Evolutionary conservation across 371 early-diverging fungal species (phyloP), one percentile per base, ranked within the genome.

Genomic region (Saksenaea oblongispora): DNA sequence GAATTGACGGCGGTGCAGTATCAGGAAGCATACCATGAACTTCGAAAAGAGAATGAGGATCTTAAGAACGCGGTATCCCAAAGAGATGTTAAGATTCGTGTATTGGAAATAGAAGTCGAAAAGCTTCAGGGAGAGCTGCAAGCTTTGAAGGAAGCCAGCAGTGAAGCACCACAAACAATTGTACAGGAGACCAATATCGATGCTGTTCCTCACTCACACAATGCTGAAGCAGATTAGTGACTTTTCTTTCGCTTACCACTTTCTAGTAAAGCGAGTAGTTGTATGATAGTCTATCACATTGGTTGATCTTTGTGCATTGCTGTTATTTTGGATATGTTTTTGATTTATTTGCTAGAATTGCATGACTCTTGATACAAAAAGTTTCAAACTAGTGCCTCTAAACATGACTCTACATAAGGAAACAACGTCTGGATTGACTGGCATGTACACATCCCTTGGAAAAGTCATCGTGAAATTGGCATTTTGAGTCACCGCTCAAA

Each of bases 11-110:
- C 11, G 1, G 17, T 47, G 39, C 74, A 92, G 86, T 91, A 87
- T 69, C 88, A 93, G 73, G 90, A 90, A 41, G 89, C 89, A 1
- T 91, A 88, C 65, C 86, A 91, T 66, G 74, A 88, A 44, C 66
- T 92, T 18, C 83, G 84, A 34, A 89, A 92, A 65, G 94, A 95
- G 71, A 93, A 91, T 67, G 94, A 92, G 17, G 91, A 92, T 37
- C 79, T 96, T 54, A 94, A 93, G 82, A 85, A 84, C 69, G 78
- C 85, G 57, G 42, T 95, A 27, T 77, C 89, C 28, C 84, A 88
- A 62, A 84, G 87, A 58, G 94, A 94, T 58, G 86, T 87, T 47
- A 87, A 90, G 71, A 93, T 96, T 71, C 85, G 93, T 42, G 86
- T 91, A 64, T 75, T 95, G 62, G 92, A 95, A 71, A 88, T 82